Conservation (phyloP, 1,284 basidiomycete genomes). For the Uromyces viciae-fabae region DNA sequence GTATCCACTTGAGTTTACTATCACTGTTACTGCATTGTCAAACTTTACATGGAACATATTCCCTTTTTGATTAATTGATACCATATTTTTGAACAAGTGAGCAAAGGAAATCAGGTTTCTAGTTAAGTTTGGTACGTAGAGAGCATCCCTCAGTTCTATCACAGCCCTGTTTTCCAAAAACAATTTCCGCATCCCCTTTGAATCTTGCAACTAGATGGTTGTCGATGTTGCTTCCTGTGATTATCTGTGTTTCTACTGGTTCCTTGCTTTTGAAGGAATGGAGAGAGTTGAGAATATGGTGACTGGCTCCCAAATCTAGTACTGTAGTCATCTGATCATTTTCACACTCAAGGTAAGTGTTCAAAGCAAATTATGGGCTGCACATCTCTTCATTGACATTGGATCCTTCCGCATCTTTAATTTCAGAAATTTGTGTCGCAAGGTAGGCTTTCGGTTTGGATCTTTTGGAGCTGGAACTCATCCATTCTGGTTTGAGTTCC, state of each 20-base stretch:
- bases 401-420: not conserved
- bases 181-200: not conserved
- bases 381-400: not conserved
- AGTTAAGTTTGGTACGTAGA: not conserved
- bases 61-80: no score
- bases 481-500: no score
- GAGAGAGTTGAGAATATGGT: conserved; percentile 7
- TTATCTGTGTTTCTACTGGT: not conserved
- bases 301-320: not conserved
- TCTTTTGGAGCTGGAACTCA: no score
- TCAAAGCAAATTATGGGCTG: not conserved
- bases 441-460: no score
- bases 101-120: conserved; percentile 8
- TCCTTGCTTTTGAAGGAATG: not conserved
- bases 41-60: no score
- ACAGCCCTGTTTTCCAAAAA: not conserved
- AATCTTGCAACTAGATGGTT: not conserved
- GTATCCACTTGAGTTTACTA: no score
- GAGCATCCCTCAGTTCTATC: not conserved
- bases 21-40: no score
- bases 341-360: not conserved
- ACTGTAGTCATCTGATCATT: not conserved
- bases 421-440: no score
- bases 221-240: not conserved
- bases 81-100: no score